Evolutionary conservation across 1,139 yeast genomes (phyloP), one percentile per base, ranked within the genome.

Genomic region (Suhomyces chickasaworum): DNA sequence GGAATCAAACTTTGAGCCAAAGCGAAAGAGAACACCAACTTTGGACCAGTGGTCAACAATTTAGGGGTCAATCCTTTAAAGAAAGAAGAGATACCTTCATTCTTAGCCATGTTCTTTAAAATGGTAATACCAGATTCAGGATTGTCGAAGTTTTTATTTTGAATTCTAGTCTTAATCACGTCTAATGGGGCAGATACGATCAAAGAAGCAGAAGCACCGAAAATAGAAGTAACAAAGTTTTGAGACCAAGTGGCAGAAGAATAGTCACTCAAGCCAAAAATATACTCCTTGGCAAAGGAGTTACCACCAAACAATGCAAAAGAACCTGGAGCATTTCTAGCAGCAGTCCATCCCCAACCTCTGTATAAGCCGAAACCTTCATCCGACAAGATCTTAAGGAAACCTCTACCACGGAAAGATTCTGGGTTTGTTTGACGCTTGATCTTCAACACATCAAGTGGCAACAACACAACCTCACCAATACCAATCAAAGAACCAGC

Each of bases 281-380:
- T 81, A 73, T 89, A 95, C 71, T 93, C 99, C 73, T 93, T 95
- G 53, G 99, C 98, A 65, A 93, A 95, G 10, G 99, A 97, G 64
- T 93, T 90, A 73, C 98, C 99, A 57, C 99, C 99, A 59, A 93
- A 93, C 55, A 93, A 77, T 12, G 98, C 97, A 64, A 93, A 93
- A 2, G 97, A 89, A 48, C 99, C 99, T 33, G 99, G 99, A 3
- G 98, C 98, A 66, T 93, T 93, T 80, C 99, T 85, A 42, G 99
- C 99, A 58, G 96, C 96, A 52, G 99, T 93, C 99, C 99, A 93
- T 49, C 98, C 98, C 96, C 98, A 91, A 56, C 99, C 99, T 67
- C 97, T 81, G 76, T 93, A 93, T 60, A 93, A 78, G 32, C 93
- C 90, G 52, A 89, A 79, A 18, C 99, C 99, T 73, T 95, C 99